Base-by-base conservation (phyloP, 345 rosid species). In the Salix viminalis region DNA sequence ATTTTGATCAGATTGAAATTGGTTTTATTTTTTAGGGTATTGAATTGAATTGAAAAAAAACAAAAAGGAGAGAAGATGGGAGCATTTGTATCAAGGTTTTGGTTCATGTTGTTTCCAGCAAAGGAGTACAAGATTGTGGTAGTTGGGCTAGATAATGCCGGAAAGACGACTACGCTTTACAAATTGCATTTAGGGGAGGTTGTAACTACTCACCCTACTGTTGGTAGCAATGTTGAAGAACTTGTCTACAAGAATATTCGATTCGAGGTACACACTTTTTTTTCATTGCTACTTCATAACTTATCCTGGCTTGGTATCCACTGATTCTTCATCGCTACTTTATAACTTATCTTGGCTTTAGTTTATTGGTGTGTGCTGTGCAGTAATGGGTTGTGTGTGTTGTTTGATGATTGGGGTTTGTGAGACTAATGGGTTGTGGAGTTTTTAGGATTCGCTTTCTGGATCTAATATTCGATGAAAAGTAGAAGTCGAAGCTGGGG, bases 61-160 rank as follows among this genome's bases (percentile, higher is more conserved):
- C 37, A 34, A 34, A 19, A 19, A 62, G 73, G 60, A 67, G 69
- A 42, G 76, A 62, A 67, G 75, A 96, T 96, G 99, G 99, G 99
- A 28, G 97, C 88, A 36, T 83, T 96, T 61, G 72, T 87, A 26
- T 93, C 99, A 68, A 92, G 84, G 91, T 90, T 96, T 73, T 96
- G 97, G 98, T 94, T 92, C 85, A 92, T 91, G 99, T 60, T 93
- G 83, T 96, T 94, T 79, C 97, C 99, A 7, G 97, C 94, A 2
- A 92, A 96, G 81, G 98, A 96, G 90, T 94, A 96, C 72, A 96
- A 96, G 91, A 96, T 96, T 54, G 94, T 93, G 67, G 98, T 96
- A 28, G 98, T 96, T 16, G 99, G 99, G 69, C 87, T 96, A 80
- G 99, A 96, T 82, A 92, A 93, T 85, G 98, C 99, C 1, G 97